These are phyloP conservation scores for Cryptococcus jaspeensis DNA, from an alignment of 1,284 basidiomycete species.

Conservation along the genomic window DNA sequence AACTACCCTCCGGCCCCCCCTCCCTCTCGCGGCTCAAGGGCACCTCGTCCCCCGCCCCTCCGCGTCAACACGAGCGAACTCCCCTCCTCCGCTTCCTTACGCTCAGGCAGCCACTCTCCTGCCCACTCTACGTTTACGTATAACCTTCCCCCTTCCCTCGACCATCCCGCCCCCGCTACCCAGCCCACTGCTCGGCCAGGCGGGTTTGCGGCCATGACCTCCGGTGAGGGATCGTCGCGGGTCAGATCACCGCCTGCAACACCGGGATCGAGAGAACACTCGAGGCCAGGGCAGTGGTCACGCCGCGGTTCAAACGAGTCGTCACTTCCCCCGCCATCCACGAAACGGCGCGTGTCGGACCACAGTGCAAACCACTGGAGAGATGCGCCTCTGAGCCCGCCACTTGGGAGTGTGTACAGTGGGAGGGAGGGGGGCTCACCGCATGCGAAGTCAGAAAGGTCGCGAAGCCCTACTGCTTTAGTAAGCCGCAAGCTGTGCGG, in stretches of 20 bases:
- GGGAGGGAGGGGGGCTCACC: slow-evolving; percentile 31
- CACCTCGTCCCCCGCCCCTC: slow-evolving; percentile 12
- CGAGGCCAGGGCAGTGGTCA: slow-evolving; percentile 7
- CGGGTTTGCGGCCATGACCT: slow-evolving; percentile 11
- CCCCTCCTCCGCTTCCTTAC: slow-evolving; percentile 11
- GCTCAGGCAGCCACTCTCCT: slow-evolving; percentile 16
- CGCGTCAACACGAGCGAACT: slow-evolving; percentile 16
- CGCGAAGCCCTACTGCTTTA: slow-evolving; percentile 22
- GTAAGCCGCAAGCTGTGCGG: slow-evolving; percentile 23
- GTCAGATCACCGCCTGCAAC: slow-evolving; percentile 16
- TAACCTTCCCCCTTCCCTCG: slow-evolving; percentile 13
- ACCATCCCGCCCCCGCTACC: slow-evolving; percentile 5
- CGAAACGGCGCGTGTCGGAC: slow-evolving; percentile 11
- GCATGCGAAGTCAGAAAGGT: no score
- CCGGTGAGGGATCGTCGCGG: slow-evolving; percentile 1
- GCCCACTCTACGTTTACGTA: slow-evolving; percentile 12
- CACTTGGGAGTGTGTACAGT: slow-evolving; percentile 15
- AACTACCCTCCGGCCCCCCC: slow-evolving; percentile 20
- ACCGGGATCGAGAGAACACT: slow-evolving; percentile 13
- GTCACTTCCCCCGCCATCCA: background rate
- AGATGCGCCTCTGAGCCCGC: slow-evolving; percentile 4
- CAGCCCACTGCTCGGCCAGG: slow-evolving; percentile 16
- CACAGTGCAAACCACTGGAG: slow-evolving; percentile 6
- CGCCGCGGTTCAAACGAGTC: slow-evolving; percentile 13
- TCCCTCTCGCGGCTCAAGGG: slow-evolving; percentile 6